These are phyloP conservation scores for Plectosphaerella sp. DNA, from an alignment of 2,329 filamentous ascomycete species.

Conservation along the genomic window DNA sequence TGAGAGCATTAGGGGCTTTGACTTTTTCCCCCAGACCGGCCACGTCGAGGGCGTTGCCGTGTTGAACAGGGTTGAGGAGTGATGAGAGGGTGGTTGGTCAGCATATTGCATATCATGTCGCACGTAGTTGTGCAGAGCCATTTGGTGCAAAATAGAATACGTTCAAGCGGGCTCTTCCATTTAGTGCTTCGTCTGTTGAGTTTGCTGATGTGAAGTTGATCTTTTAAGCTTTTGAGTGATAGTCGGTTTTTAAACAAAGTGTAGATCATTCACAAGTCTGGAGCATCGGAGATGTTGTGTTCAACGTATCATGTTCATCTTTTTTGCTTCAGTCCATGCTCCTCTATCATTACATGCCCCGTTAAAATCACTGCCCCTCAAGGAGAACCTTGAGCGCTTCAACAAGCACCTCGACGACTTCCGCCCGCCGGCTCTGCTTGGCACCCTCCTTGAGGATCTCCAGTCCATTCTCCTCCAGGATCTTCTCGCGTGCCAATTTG, in stretches of 20 bases:
- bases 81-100: neutral
- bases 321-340: neutral
- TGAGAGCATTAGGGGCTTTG: constrained; percentile 87
- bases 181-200: neutral
- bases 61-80: constrained; percentile 50
- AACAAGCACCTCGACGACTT: constrained; percentile 67
- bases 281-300: neutral
- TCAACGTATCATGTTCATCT: neutral
- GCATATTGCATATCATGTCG: neutral
- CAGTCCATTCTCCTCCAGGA: constrained; percentile 60
- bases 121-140: neutral
- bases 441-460: constrained; percentile 66
- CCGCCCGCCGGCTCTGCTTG: constrained; percentile 62
- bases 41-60: constrained; percentile 67
- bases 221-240: neutral
- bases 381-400: constrained; percentile 68
- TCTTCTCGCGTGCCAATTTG: constrained; percentile 50
- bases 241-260: too few relatives aligned
- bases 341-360: neutral
- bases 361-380: constrained; percentile 22
- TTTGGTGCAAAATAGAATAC: neutral
- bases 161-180: neutral
- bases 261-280: neutral
- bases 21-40: constrained; percentile 90
- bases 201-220: neutral